phyloP scores from a whole-genome alignment of 2,329 filamentous ascomycete genomes.

The Fusarium sp. region DNA sequence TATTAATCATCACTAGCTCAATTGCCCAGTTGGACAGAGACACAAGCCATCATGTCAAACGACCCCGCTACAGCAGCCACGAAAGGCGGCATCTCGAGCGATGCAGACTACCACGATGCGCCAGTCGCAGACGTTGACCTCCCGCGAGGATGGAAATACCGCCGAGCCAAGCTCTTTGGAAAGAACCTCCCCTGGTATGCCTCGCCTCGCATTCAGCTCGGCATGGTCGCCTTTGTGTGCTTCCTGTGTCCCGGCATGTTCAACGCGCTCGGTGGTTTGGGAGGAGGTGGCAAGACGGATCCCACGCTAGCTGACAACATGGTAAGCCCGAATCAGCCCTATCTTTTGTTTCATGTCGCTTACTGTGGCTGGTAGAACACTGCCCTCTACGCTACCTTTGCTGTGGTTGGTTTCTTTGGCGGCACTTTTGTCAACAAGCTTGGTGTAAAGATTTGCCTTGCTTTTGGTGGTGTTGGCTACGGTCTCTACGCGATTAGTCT shows the following conservation, averaged over 20 bases:
- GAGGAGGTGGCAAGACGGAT: slow-evolving; percentile 70
- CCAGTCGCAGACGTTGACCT: slow-evolving; percentile 19
- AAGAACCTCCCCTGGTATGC: slow-evolving; percentile 71
- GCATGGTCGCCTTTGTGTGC: slow-evolving; percentile 72
- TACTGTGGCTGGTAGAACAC: slow-evolving; percentile 55
- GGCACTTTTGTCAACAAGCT: slow-evolving; percentile 83
- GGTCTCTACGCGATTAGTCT: slow-evolving; percentile 78
- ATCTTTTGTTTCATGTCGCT: not conserved
- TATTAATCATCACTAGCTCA: not conserved
- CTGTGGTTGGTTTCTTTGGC: slow-evolving; percentile 76
- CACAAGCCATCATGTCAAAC: slow-evolving; percentile 25
- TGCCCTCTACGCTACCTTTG: slow-evolving; percentile 80
- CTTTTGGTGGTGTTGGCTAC: slow-evolving; percentile 83
- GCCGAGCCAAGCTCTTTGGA: slow-evolving; percentile 40
- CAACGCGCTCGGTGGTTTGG: slow-evolving; percentile 76
- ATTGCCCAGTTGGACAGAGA: not conserved
- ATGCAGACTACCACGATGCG: slow-evolving; percentile 30
- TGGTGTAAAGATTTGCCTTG: slow-evolving; percentile 76
- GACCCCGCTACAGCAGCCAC: slow-evolving; percentile 14
- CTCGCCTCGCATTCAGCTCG: slow-evolving; percentile 78
- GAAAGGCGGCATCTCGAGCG: slow-evolving; percentile 21
- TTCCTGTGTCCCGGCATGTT: slow-evolving; percentile 81
- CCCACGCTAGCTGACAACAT: slow-evolving; percentile 59
- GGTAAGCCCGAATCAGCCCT: slow-evolving; percentile 35
- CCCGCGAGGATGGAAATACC: slow-evolving; percentile 47